phyloP scores from a whole-genome alignment of 768 basidiomycete genomes.

The Porphyrellus cyaneotinctus region DNA sequence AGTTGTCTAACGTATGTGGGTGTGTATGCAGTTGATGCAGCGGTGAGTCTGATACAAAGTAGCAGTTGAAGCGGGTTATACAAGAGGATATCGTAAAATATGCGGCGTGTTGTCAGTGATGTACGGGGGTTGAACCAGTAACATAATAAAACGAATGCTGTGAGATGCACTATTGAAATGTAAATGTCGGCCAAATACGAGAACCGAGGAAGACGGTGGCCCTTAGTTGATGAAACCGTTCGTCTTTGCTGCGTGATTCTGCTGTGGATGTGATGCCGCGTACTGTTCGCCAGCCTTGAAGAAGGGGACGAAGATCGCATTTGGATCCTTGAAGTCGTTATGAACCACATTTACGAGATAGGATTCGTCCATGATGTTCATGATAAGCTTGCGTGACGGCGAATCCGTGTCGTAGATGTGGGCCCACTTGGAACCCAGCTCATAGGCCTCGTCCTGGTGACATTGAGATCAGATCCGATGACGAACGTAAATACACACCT shows the following conservation, averaged over 20 bases:
- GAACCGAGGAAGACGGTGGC: background rate
- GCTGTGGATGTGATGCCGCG: conserved; percentile 35
- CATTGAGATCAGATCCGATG: background rate
- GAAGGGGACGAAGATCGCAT: conserved; percentile 87
- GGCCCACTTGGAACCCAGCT: conserved; percentile 90
- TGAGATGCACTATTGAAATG: conserved; percentile 35
- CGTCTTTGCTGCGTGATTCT: conserved; percentile 26
- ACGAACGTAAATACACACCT: conserved; percentile 44
- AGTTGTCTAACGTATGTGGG: conserved; percentile 11
- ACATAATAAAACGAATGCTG: conserved; percentile 32
- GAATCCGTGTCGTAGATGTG: conserved; percentile 77
- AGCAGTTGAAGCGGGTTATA: conserved; percentile 27
- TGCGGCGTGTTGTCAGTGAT: conserved; percentile 27
- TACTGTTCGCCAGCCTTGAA: conserved; percentile 69
- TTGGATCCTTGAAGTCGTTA: conserved; percentile 85
- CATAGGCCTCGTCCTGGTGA: conserved; percentile 84
- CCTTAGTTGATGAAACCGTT: conserved; percentile 37
- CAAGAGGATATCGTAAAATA: conserved; percentile 20
- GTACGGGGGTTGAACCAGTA: conserved; percentile 89
- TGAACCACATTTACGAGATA: conserved; percentile 95
- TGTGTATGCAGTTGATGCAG: conserved; percentile 62
- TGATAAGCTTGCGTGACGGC: conserved; percentile 68
- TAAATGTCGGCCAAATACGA: conserved; percentile 1
- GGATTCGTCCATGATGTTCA: conserved; percentile 72
- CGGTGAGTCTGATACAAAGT: conserved; percentile 21